Base-by-base conservation (phyloP, 768 basidiomycete genomes). In the Leccinum uliginosum region DNA sequence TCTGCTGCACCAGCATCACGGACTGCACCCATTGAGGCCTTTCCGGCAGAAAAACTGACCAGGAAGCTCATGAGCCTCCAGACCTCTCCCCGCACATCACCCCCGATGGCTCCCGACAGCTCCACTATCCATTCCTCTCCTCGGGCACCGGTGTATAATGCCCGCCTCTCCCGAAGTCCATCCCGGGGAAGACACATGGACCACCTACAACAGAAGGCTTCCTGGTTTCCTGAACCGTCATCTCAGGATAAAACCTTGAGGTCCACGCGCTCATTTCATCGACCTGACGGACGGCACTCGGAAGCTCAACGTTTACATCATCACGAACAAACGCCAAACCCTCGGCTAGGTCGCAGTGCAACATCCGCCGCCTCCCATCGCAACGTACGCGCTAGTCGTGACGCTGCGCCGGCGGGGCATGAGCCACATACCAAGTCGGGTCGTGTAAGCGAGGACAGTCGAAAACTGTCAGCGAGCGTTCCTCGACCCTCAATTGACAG, bases 231-330 rank as follows among this genome's bases (percentile, higher is more conserved):
- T 45, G 54, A 67, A 19, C 35, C 45, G 9, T 21, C 61, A 40
- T 45, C 66, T 9, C 68, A 66, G 30, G 65, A 67, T 14, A 63
- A 60, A 52, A 46, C 69, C 3, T 61, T 88, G 27, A 80, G 79
- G 19, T 71, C 78, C 21, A 74, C 73, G 77, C 79, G 83, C 17
- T 89, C 88, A 8, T 85, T 90, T 74, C 85, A 83, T 63, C 81
- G 78, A 32, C 67, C 76, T 10, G 71, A 77, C 47, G 64, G 70
- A 47, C 69, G 73, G 32, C 57, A 71, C 15, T 54, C 65, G 2
- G 78, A 79, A 38, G 55, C 67, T n/a, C 65, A 67, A 21, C 72
- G 76, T 9, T 51, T 74, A 24, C 73, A 75, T 27, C 73, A 75
- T 27, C 44, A 49, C 4, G 75, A 76, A 43, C 57, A 59, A 54